These are phyloP conservation scores for Sporisorium iseilematis-ciliati DNA, from an alignment of 1,284 basidiomycete genomes.

Conservation along the genomic window DNA sequence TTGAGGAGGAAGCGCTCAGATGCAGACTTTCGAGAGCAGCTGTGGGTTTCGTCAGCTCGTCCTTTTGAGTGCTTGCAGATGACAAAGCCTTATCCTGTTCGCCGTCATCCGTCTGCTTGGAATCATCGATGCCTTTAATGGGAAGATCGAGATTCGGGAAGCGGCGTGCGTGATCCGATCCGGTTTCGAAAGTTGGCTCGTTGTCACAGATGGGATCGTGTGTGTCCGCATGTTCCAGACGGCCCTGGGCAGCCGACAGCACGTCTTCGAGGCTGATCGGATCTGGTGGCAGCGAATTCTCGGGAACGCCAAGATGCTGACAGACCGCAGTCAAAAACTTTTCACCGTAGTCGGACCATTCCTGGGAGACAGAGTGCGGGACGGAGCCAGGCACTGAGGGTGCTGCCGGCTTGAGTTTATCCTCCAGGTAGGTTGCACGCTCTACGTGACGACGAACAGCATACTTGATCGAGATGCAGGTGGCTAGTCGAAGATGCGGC, in stretches of 20 bases:
- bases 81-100: not conserved
- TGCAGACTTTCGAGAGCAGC: constrained; percentile 19
- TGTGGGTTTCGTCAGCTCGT: constrained; percentile 1
- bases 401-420: not conserved
- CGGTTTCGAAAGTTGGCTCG: constrained; percentile 43
- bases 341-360: constrained; percentile 55
- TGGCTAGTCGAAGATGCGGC: constrained; percentile 52
- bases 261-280: constrained; percentile 58
- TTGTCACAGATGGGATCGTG: constrained; percentile 21
- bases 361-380: constrained; percentile 20
- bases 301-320: constrained; percentile 60
- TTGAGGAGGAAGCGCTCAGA: constrained; percentile 14
- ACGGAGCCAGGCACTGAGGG: not conserved
- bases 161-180: constrained; percentile 40
- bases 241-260: constrained; percentile 39
- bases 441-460: constrained; percentile 48
- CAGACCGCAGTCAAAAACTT: constrained; percentile 64
- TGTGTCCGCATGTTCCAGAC: constrained; percentile 27
- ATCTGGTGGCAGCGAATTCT: constrained; percentile 53
- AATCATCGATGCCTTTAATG: constrained; percentile 45
- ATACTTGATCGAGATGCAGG: constrained; percentile 62
- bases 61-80: not conserved
- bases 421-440: constrained; percentile 29
- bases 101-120: not conserved
- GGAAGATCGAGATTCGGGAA: constrained; percentile 47